A percentile compares a stretch with the other conserved stretches of the same genome.
These are phyloP conservation scores for Allomyces javanicus DNA, from an alignment of 192 early-diverging fungal species.

Conservation along the genomic window DNA sequence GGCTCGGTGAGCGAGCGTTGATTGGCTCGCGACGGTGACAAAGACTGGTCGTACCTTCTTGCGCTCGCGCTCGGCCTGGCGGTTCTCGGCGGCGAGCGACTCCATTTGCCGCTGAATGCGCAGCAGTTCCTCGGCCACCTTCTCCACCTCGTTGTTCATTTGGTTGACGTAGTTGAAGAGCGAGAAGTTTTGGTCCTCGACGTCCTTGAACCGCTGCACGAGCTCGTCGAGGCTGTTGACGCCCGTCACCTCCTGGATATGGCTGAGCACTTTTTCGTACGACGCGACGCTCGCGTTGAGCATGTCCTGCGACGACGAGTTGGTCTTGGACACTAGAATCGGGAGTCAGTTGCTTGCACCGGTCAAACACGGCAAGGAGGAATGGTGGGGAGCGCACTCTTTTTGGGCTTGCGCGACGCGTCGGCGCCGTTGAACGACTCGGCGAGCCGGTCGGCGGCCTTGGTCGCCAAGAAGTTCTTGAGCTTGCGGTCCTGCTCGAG, in stretches of 20 bases:
- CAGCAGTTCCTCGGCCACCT: conserved; percentile 31
- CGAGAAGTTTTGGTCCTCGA: conserved; percentile 42
- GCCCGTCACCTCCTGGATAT: conserved; percentile 35
- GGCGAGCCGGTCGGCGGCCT: conserved; percentile 21
- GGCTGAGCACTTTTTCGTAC: conserved; percentile 26
- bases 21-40: no score
- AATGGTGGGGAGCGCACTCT: neutral
- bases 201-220: conserved; percentile 28
- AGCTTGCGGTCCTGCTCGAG: conserved; percentile 35
- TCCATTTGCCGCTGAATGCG: conserved; percentile 27
- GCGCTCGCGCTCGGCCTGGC: conserved; percentile 21
- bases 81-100: conserved; percentile 15
- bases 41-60: conserved; percentile 4
- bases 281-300: conserved; percentile 23
- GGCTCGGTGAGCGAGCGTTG: no score
- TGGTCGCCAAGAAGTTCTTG: conserved; percentile 43
- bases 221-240: conserved; percentile 27
- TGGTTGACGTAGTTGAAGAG: conserved; percentile 49
- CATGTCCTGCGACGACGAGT: conserved; percentile 23
- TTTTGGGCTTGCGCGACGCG: neutral
- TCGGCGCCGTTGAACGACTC: conserved; percentile 3
- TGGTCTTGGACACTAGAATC: conserved; percentile 1
- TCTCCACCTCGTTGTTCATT: conserved; percentile 39
- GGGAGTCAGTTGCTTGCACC: no score
- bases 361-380: neutral